phyloP scores from a whole-genome alignment of 2,329 filamentous ascomycete species.

The Colletotrichum coccodes region DNA sequence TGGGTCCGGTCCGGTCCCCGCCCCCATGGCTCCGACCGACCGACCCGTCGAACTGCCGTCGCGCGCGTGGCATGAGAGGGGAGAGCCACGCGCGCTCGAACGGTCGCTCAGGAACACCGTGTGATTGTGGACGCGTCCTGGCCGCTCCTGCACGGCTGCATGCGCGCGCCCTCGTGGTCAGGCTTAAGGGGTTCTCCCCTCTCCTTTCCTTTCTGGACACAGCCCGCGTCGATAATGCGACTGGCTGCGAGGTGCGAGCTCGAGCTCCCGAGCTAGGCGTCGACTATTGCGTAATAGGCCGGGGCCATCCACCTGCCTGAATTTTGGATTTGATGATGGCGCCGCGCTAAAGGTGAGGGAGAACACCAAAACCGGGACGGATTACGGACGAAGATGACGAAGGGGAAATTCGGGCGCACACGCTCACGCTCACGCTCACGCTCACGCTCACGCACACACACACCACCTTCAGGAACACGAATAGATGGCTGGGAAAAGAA shows the following conservation, averaged over 20 bases:
- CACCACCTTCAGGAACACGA: neutral
- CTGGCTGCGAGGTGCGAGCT: neutral
- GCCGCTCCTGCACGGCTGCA: no score
- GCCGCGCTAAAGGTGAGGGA: neutral
- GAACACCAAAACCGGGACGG: neutral
- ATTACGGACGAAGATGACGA: neutral
- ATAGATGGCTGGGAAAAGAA: neutral
- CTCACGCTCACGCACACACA: neutral
- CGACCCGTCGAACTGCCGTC: no score
- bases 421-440: neutral
- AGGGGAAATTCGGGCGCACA: neutral
- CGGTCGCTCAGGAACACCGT: neutral
- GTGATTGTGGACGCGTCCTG: no score
- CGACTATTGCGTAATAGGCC: neutral
- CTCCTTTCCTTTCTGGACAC: neutral
- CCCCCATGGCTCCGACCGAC: no score
- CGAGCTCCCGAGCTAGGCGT: neutral
- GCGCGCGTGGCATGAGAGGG: no score
- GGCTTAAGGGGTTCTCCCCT: neutral
- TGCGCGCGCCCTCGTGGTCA: no score
- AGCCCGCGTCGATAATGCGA: neutral
- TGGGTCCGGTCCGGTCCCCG: no score
- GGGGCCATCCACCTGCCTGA: no score
- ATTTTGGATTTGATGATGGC: slow-evolving; percentile 3
- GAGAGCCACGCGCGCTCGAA: neutral